Conservation (phyloP, 768 basidiomycete genomes). For the Naganishia vishniacii region DNA sequence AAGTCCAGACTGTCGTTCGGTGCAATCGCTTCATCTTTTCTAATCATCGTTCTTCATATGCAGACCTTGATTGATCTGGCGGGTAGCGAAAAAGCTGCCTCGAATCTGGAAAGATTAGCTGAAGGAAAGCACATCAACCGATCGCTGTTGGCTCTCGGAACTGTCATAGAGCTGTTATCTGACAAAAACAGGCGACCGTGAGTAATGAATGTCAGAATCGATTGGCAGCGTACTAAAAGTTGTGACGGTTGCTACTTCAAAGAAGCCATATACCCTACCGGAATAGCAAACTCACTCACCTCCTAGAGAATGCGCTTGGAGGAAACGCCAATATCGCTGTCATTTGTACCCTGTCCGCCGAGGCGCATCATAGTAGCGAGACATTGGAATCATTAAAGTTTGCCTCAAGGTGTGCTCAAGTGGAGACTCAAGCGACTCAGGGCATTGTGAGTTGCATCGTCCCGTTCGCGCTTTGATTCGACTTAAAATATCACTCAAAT, state of each 20-base stretch:
- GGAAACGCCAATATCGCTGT: slow-evolving; percentile 50
- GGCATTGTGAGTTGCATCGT: slow-evolving; percentile 37
- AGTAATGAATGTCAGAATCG: background rate
- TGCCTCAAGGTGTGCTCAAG: slow-evolving; percentile 46
- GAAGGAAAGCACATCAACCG: slow-evolving; percentile 50
- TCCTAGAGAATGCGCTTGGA: slow-evolving; percentile 48
- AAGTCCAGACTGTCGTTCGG: slow-evolving; percentile 4
- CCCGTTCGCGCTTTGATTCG: no score
- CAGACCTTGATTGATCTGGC: slow-evolving; percentile 44
- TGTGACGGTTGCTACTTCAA: background rate
- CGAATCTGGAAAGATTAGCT: slow-evolving; percentile 44
- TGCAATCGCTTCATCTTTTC: background rate
- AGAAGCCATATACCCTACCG: slow-evolving; percentile 47
- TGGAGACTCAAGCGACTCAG: slow-evolving; percentile 48
- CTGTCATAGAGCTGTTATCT: slow-evolving; percentile 27
- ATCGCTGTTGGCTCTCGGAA: slow-evolving; percentile 27
- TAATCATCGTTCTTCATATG: background rate
- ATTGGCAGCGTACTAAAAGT: background rate
- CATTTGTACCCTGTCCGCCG: slow-evolving; percentile 48
- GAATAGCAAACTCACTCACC: slow-evolving; percentile 48
- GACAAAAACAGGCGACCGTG: slow-evolving; percentile 27
- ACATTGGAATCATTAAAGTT: slow-evolving; percentile 49
- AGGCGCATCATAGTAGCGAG: slow-evolving; percentile 46
- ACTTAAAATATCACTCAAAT: background rate
- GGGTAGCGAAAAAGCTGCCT: slow-evolving; percentile 48